Evolutionary conservation across 2,329 filamentous ascomycete species (phyloP), one percentile per base, ranked within the genome.

Genomic region (Aspergillus neoniger): DNA sequence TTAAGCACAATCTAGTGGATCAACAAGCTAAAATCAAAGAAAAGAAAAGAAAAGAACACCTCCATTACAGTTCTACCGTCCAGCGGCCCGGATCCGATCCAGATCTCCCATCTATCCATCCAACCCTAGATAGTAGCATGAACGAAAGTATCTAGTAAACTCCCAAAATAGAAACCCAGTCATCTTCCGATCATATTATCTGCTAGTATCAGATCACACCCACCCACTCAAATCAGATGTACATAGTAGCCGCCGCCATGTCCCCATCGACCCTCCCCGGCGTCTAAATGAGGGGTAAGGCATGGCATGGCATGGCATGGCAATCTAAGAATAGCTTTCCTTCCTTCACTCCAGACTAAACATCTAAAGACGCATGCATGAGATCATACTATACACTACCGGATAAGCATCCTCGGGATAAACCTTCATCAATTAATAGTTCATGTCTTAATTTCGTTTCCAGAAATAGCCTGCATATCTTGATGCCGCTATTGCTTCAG

Each of bases 261-360:
- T n/a, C 28, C 17, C 25, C 5, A 5, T n/a, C 6, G 41, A 30
- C 47, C 47, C 47, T 50, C 47, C 47, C 25, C 47, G 47, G 47
- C 47, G 47, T 50, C 47, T 50, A 50, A 50, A 50, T 17, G 47
- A 50, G 47, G 47, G 47, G 47, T 17, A 50, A n/a, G 8, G 17
- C n/a, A 28, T 50, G 8, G 17, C n/a, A 28, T 50, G 15, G 17
- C n/a, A 28, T 50, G 25, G 12, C n/a, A 28, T 19, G 19, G 19
- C 19, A 19, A 19, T 50, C 47, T 50, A 50, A 50, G 30, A 28
- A 19, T 50, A 50, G 17, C 28, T 32, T 50, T 50, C 7, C 25
- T 25, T 25, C 7, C 25, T 28, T 28, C 9, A 30, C 10, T 12
- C 28, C 28, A 30, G 3, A 30, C 28, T 30, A 30, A 30, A 12